Base-by-base conservation (phyloP, 2,329 filamentous ascomycete species). In the Talaromyces amestolkiae region DNA sequence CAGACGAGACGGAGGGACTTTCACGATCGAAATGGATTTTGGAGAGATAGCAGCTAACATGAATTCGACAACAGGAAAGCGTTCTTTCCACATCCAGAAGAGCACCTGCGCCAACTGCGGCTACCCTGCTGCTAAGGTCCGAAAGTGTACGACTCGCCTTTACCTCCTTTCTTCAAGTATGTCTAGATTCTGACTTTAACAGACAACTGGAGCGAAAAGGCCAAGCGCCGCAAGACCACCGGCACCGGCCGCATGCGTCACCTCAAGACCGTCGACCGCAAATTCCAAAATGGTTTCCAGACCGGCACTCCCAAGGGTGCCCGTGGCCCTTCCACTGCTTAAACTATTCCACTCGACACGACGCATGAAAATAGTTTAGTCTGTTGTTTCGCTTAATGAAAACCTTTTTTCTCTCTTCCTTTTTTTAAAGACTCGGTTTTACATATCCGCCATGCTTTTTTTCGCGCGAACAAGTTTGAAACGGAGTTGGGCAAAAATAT, bases 181-280 rank as follows among this genome's bases (percentile, higher is more conserved):
- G 27, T 4, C 31, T 11, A 27, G 64, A 65, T 69, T 69, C 63
- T 65, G n/a, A 63, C 61, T 11, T 56, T 11, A 69, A 80, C 80
- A 98, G 94, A 90, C 90, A 97, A 99, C 91, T 99, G 95, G 95
- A 89, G 91, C 83, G 94, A 98, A 89, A 99, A 99, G 91, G 94
- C 93, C 78, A 98, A 98, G 92, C 88, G 95, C 84, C 96, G 95
- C 91, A 98, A 97, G 93, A 97, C 94, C 80, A 94, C 91, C 81
- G 95, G 95, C 78, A 94, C 92, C 79, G 95, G 95, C 83, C 92
- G 95, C 83, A 95, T 93, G 90, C 89, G 92, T 81, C 92, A 93
- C 86, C 88, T 99, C 81, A 96, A 96, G 88, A 87, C 87, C 78
- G 89, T 99, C 80, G 86, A 93, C 80, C 90, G 95, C 82, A 89